Evolutionary conservation across 2,329 filamentous ascomycete species (phyloP).

Genomic region (Cercospora janseana): DNA sequence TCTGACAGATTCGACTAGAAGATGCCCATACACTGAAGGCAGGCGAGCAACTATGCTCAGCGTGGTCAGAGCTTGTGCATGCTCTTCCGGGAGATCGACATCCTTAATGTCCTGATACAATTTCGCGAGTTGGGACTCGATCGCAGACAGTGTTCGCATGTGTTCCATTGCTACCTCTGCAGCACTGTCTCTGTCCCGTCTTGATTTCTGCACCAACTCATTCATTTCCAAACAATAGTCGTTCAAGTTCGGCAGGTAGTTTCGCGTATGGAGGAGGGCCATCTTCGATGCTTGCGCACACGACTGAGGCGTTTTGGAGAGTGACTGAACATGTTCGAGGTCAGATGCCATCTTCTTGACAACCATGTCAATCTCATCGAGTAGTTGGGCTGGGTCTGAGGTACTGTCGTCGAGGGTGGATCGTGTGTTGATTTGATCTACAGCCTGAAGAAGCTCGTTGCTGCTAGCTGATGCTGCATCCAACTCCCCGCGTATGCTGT

Average conservation of each 20-base stretch:
- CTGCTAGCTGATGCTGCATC: conserved; percentile 44
- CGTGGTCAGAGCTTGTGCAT: conserved; percentile 75
- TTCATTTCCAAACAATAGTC: conserved; percentile 59
- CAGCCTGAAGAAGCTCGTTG: conserved; percentile 45
- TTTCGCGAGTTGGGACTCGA: conserved; percentile 71
- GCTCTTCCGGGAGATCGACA: conserved; percentile 71
- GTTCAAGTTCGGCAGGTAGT: conserved; percentile 60
- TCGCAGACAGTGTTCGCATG: conserved; percentile 77
- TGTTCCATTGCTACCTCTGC: conserved; percentile 65
- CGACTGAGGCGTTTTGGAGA: conserved; percentile 65
- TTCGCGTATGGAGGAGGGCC: conserved; percentile 62
- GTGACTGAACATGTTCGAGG: conserved; percentile 71
- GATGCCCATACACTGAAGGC: conserved; percentile 85
- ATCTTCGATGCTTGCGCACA: conserved; percentile 62
- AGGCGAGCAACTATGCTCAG: conserved; percentile 77
- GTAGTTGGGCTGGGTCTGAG: conserved; percentile 64
- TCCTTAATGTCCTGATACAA: conserved; percentile 70
- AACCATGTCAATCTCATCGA: conserved; percentile 82
- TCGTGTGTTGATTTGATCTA: conserved; percentile 44
- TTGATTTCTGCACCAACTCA: conserved; percentile 51
- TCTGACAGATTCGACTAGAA: conserved; percentile 79
- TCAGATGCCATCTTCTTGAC: conserved; percentile 84
- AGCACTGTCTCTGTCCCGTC: conserved; percentile 65
- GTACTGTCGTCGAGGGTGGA: conserved; percentile 25
- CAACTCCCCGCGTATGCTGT: conserved; percentile 44